Evolutionary conservation across 306 rosid species (phyloP).

Genomic region (Argentina anserina): DNA sequence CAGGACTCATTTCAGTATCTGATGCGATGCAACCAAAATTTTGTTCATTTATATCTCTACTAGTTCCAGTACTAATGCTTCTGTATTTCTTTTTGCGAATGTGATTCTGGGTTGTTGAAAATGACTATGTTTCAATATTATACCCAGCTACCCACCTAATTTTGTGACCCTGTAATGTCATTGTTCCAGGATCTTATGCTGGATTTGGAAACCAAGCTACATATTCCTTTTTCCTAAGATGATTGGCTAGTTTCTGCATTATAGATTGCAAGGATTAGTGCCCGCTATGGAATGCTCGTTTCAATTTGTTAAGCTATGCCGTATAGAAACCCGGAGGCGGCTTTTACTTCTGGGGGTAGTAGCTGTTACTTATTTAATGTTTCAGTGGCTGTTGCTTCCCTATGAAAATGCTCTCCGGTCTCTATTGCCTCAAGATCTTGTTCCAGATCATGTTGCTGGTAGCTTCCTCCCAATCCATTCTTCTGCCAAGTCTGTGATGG

Average conservation of each 20-base stretch:
- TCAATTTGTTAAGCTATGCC: conserved; percentile 37
- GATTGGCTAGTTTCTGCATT: conserved; percentile 5
- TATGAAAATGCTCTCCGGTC: conserved; percentile 62
- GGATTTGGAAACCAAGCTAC: conserved; percentile 21
- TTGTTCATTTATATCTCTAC: background rate
- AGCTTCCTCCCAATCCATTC: conserved; percentile 25
- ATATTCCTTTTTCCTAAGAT: conserved; percentile 16
- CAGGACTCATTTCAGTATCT: background rate
- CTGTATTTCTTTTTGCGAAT: background rate
- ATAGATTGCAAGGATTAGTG: conserved; percentile 19
- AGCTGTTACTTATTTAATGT: conserved; percentile 53
- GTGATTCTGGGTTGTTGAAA: background rate
- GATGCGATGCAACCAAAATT: background rate
- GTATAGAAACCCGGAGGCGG: conserved; percentile 47
- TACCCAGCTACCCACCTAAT: conserved; percentile 12
- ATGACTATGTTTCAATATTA: background rate
- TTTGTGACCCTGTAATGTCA: conserved; percentile 17
- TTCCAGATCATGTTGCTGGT: conserved; percentile 12
- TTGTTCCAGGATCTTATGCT: conserved; percentile 27
- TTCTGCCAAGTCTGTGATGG: conserved; percentile 37
- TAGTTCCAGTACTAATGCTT: background rate
- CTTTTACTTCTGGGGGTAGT: conserved; percentile 51
- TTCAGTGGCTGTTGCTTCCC: conserved; percentile 74
- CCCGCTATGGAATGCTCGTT: conserved; percentile 30
- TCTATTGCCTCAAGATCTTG: conserved; percentile 34